These are phyloP conservation scores for Phytopythium mirpurense DNA, from an alignment of 352 stramenopile genomes.

Conservation along the genomic window DNA sequence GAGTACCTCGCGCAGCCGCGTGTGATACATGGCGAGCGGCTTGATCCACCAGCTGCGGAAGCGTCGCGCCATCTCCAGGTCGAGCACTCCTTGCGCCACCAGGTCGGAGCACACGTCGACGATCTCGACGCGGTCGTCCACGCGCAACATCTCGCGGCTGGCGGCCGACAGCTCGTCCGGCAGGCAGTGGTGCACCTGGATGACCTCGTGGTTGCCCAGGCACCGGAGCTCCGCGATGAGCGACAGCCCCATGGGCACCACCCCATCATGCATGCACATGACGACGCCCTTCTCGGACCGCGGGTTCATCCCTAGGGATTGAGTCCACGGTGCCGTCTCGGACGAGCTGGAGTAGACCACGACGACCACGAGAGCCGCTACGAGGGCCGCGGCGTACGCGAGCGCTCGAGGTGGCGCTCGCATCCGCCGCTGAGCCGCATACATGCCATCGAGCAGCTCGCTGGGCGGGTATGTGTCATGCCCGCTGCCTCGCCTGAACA, in stretches of 20 bases:
- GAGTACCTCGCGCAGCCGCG: conserved; percentile 26
- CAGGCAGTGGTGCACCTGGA: conserved; percentile 24
- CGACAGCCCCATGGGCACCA: conserved; percentile 33
- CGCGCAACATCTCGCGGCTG: conserved; percentile 15
- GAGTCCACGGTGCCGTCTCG: no score
- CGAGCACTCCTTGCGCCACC: conserved; percentile 8
- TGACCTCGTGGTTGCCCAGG: conserved; percentile 26
- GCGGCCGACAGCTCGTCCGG: conserved; percentile 19
- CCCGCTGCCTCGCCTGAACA: not conserved
- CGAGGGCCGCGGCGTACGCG: not conserved
- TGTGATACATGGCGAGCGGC: conserved; percentile 38
- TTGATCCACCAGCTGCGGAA: conserved; percentile 44
- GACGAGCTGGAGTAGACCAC: not conserved
- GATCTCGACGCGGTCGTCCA: conserved; percentile 24
- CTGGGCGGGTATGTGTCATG: not conserved
- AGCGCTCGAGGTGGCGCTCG: not conserved
- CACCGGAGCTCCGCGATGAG: conserved; percentile 30
- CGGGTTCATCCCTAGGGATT: not conserved
- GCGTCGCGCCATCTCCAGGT: conserved; percentile 1
- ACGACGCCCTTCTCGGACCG: conserved; percentile 16
- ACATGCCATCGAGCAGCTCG: not conserved
- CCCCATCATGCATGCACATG: conserved; percentile 22
- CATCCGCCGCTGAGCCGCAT: not conserved
- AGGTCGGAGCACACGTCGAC: conserved; percentile 36
- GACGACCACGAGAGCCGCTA: not conserved